Evolutionary conservation across 2,329 filamentous ascomycete species (phyloP), one percentile per base, ranked within the genome.

Genomic region (Aspergillus sp.): DNA sequence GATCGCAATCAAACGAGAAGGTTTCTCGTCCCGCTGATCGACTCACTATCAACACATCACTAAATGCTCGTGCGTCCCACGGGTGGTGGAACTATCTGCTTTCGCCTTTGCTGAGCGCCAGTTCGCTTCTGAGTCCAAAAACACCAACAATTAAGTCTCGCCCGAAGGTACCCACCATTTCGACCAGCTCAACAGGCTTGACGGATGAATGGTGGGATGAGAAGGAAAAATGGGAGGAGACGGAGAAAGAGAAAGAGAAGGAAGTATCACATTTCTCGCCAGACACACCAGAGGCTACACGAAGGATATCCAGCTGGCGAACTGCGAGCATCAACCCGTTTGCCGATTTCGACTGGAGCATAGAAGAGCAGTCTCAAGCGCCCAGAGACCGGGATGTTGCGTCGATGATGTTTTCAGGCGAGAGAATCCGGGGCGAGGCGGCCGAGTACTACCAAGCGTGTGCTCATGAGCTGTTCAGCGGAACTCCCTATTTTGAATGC

Each of bases 21-120:
- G 62, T 64, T 46, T 61, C 70, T 33, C 63, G 64, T n/a, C 69
- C 71, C 4, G 62, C 74, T 21, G 64, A 64, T 37, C 66, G 65
- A 7, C 64, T 71, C 4, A 75, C 70, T 40, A 66, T 76, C 19
- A 74, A 75, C 50, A 74, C 73, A 4, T 64, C 74, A 21, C 58
- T 68, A 4, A 73, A 68, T 41, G 69, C 75, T 47, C 79, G 71
- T 31, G 68, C 73, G 24, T 81, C 79, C 0, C 76, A 80, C 56
- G 79, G 79, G 17, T 81, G 79, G 79, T 81, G 79, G 79, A 81
- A 75, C 27, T 72, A 76, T 46, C 67, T 80, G 21, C 71, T 79
- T 2, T 79, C 79, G 1, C 79, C 79, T 1, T 66, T 80, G 6
- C 59, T 80, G 23, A 69, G 72, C 31, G 74, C 72, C 23, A 73